Evolutionary conservation across 2,329 filamentous ascomycete species (phyloP), one percentile per base, ranked within the genome.

Genomic region (Fusarium armeniacum): DNA sequence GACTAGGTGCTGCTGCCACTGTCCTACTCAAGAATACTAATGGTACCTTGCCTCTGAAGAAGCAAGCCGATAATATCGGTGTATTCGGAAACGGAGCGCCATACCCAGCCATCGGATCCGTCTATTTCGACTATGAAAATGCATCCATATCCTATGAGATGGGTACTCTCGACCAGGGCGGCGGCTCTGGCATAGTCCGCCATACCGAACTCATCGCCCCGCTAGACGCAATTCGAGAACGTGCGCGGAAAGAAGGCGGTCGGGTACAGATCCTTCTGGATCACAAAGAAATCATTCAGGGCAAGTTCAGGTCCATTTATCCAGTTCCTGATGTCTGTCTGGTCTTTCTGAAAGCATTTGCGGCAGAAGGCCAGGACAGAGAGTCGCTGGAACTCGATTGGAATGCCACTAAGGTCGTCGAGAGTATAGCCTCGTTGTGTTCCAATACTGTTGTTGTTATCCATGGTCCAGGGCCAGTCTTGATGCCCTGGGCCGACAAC

Each of bases 1-100:
- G 85, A 83, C 84, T 89, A 67, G 83, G 76, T 28, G 76, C 79
- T 13, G 78, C 76, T 58, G 90, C 89, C 33, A 90, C 87, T n/a
- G 87, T 93, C 13, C 84, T 95, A 4, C 82, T 95, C 65, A 95
- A 94, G 84, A 94, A 94, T 79, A 81, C 80, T 24, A 84, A 84
- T 65, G 84, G 84, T 32, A 83, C 84, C 5, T 82, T 93, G 11
- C 91, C 91, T 1, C 81, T 89, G 45, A 84, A 84, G 72, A 79
- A 78, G 2, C 83, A 83, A 88, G 77, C 89, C 83, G 77, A 82
- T 80, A 77, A 82, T 80, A 77, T 89, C 85, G 81, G 85, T 77
- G 70, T 86, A 81, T 78, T 88, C 83, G 73, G 88, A 74, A 83
- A 86, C 69, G 82, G 82, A 50, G 22, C 15, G 82, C 82, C 41